phyloP scores from a whole-genome alignment of 2,329 filamentous ascomycete species.

The Paraphoma sp. region DNA sequence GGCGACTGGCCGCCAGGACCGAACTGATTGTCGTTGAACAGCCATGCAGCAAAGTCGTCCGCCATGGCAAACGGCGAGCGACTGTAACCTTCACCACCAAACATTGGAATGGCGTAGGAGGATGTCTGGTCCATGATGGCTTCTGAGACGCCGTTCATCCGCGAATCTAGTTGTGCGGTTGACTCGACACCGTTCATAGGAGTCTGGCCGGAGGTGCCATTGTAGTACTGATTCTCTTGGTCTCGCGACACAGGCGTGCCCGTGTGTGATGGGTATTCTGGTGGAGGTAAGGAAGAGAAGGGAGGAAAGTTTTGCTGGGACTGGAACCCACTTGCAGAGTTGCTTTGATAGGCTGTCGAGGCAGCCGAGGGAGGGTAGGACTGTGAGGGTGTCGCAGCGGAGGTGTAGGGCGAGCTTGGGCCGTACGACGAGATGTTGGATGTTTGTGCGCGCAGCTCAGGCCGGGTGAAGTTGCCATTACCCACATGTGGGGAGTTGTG shows the following conservation, averaged over 20 bases:
- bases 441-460: constrained; percentile 45
- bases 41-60: constrained; percentile 84
- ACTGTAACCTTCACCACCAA: constrained; percentile 81
- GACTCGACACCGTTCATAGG: constrained; percentile 49
- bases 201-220: constrained; percentile 42
- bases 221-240: constrained; percentile 46
- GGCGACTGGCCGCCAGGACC: constrained; percentile 45
- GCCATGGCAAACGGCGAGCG: constrained; percentile 88
- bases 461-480: constrained; percentile 42
- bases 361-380: constrained; percentile 54
- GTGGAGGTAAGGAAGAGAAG: constrained; percentile 66
- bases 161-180: constrained; percentile 40
- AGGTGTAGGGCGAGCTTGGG: constrained; percentile 45
- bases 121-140: constrained; percentile 54
- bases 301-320: constrained; percentile 67
- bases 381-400: constrained; percentile 53
- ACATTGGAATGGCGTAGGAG: constrained; percentile 78
- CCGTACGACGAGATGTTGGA: constrained; percentile 44
- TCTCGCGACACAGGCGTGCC: constrained; percentile 46
- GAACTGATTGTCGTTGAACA: constrained; percentile 74
- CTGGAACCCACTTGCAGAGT: constrained; percentile 57
- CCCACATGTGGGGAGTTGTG: constrained; percentile 46
- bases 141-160: constrained; percentile 46
- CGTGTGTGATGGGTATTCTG: constrained; percentile 54
- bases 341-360: constrained; percentile 49